Evolutionary conservation across 2,329 filamentous ascomycete species (phyloP).

Genomic region (Neofusicoccum umdonicola): DNA sequence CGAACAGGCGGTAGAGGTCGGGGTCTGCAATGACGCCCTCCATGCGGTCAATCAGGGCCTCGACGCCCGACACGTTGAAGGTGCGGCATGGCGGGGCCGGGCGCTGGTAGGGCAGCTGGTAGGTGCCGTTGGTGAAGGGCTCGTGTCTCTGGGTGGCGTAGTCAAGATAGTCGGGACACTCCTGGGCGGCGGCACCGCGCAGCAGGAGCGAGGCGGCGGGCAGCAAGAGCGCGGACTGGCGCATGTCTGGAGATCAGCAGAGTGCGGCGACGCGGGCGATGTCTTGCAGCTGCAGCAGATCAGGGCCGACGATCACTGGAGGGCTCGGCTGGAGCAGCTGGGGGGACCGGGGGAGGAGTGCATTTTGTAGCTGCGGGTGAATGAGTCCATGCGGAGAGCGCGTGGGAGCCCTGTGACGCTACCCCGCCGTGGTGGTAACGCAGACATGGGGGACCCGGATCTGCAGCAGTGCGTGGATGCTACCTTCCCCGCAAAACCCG

Average conservation of each 20-base stretch:
- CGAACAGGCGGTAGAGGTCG: constrained; percentile 68
- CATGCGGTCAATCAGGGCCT: constrained; percentile 38
- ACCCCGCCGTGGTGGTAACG: constrained; percentile 6
- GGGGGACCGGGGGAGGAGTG: not conserved
- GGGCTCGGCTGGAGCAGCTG: not conserved
- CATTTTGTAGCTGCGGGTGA: constrained; percentile 10
- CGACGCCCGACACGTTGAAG: constrained; percentile 45
- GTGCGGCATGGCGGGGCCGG: constrained; percentile 46
- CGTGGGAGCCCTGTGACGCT: not conserved
- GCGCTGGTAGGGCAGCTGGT: constrained; percentile 46
- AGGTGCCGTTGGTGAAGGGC: constrained; percentile 44
- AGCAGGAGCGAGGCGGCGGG: not conserved
- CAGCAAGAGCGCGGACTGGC: not conserved
- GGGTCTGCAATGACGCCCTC: constrained; percentile 44
- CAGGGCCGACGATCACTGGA: not conserved
- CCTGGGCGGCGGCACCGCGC: constrained; percentile 10
- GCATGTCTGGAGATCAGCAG: not conserved
- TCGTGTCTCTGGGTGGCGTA: constrained; percentile 42
- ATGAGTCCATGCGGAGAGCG: not conserved
- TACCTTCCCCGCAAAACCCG: constrained; percentile 7
- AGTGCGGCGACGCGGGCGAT: not conserved
- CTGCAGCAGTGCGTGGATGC: not conserved
- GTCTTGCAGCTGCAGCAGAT: constrained; percentile 1
- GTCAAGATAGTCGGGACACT: constrained; percentile 46
- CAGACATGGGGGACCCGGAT: not conserved